Evolutionary conservation across 2,329 filamentous ascomycete species (phyloP), one percentile per base, ranked within the genome.

Genomic region (Sphaerulina musiva): DNA sequence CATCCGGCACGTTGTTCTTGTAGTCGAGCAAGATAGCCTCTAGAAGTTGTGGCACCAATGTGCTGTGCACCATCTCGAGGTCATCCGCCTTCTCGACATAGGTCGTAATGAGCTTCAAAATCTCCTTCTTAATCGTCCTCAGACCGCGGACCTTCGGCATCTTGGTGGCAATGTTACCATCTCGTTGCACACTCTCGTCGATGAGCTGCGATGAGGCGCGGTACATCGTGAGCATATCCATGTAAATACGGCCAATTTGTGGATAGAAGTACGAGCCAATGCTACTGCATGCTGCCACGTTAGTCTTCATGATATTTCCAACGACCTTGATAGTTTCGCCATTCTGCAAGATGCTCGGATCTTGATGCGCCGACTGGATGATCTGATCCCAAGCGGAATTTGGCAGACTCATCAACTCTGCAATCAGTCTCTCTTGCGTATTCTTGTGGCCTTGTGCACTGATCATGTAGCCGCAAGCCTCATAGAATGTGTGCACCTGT

Each of bases 221-320:
- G 72, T 97, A 98, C 95, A 98, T 98, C 66, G 93, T 92, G 54
- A 98, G 78, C 92, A 98, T 97, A 69, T 98, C 93, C 63, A 95
- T 84, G 72, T 97, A 98, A 64, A 98, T 97, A 54, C 90, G 86
- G 40, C 92, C 93, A 64, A 98, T 95, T 70, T 98, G 93, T 10
- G 93, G 92, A 68, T 95, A 96, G 73, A 98, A 98, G 74, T 97
- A 98, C 49, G 89, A 84, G 34, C 95, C 93, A 55, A 98, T 93
- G 0, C 93, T 97, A 36, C 88, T 89, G 72, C 93, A 98, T 36
- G 93, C 93, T n/a, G 95, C 92, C 4, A 98, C 93, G 66, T 98
- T 98, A 0, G 93, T 98, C 81, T 98, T 98, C 93, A 98, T 98
- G 69, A 98, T 96, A 74, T 98, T 98, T 62, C 93, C 93, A 59